phyloP scores from a whole-genome alignment of 129 eudicot species.

The Flaveria ramosissima region DNA sequence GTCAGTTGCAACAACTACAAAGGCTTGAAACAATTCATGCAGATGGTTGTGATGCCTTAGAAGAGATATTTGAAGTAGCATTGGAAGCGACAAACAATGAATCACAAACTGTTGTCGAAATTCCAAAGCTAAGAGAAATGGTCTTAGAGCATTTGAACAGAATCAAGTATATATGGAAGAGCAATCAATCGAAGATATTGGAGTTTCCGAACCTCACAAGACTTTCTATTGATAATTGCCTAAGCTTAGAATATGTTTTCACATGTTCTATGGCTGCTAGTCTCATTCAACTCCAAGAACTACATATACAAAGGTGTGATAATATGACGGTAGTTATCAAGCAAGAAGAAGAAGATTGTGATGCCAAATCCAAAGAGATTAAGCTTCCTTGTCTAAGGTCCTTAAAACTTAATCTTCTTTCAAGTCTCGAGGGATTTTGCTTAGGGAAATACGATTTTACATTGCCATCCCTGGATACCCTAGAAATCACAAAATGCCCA shows the following conservation, averaged over 20 bases:
- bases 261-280: background rate
- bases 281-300: constrained; percentile 1
- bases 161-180: constrained; percentile 4
- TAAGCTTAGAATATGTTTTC: background rate
- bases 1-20: background rate
- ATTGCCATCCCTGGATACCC: background rate
- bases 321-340: background rate
- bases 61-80: background rate
- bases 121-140: constrained; percentile 1
- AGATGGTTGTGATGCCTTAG: background rate
- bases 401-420: background rate
- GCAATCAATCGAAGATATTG: background rate
- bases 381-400: background rate
- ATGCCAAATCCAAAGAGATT: background rate
- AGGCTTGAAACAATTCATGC: background rate
- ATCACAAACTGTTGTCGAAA: background rate
- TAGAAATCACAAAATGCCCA: background rate
- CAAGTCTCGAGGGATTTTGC: background rate
- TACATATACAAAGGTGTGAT: background rate
- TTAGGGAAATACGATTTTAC: background rate
- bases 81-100: background rate
- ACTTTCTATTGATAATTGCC: background rate
- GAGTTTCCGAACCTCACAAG: background rate
- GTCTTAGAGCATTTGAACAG: background rate
- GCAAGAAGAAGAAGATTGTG: background rate